Conservation (phyloP, 805 yeast species). For the Candida parachauliodes region DNA sequence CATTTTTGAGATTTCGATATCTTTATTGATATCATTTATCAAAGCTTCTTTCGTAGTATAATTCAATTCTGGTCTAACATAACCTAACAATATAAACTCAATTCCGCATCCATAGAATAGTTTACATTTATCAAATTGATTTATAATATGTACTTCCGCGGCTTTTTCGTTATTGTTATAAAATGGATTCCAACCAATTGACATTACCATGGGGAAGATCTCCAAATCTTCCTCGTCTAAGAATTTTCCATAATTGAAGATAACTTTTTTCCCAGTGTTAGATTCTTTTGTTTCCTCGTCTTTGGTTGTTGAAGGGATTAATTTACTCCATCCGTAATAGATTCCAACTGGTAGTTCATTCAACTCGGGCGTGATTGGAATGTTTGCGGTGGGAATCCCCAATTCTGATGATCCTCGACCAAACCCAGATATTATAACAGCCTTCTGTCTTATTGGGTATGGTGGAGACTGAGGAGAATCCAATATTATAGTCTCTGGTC, state of each 20-base stretch:
- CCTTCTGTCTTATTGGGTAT: slow-evolving; percentile 39
- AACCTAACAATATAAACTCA: slow-evolving; percentile 73
- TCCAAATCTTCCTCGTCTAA: slow-evolving; percentile 42
- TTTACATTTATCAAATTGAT: slow-evolving; percentile 50
- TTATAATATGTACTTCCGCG: slow-evolving; percentile 84
- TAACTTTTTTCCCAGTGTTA: slow-evolving; percentile 28
- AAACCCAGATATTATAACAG: slow-evolving; percentile 72
- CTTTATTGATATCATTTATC: slow-evolving; percentile 77
- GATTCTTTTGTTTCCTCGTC: slow-evolving; percentile 12
- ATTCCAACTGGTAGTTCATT: slow-evolving; percentile 66
- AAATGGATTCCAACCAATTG: slow-evolving; percentile 94
- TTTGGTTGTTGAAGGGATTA: slow-evolving; percentile 12
- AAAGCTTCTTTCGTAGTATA: slow-evolving; percentile 82
- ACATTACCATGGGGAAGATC: slow-evolving; percentile 85
- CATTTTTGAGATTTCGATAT: slow-evolving; percentile 63
- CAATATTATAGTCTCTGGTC: slow-evolving; percentile 43
- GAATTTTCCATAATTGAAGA: slow-evolving; percentile 58
- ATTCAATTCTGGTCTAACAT: slow-evolving; percentile 84
- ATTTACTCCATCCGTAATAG: slow-evolving; percentile 75
- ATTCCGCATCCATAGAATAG: slow-evolving; percentile 79
- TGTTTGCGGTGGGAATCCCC: slow-evolving; percentile 94
- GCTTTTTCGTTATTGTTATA: slow-evolving; percentile 76
- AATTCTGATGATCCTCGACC: slow-evolving; percentile 94
- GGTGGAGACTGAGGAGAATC: slow-evolving; percentile 36
- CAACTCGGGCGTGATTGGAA: slow-evolving; percentile 53